Conservation (phyloP, 129 eudicot genomes). For the Solidago caesia region DNA sequence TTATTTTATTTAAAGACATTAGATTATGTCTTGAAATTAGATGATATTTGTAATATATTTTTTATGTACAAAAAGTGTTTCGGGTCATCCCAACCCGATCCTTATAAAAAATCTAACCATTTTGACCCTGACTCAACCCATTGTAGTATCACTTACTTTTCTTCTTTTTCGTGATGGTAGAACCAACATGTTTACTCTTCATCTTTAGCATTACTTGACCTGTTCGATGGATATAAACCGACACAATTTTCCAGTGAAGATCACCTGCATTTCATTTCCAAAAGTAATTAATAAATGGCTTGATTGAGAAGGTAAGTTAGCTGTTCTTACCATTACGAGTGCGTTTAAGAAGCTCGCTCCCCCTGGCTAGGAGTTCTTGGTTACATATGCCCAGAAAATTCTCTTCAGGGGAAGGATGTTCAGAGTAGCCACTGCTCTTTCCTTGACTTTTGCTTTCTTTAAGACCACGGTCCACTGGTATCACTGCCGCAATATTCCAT, state of each 20-base stretch:
- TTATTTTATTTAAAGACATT: too few species aligned
- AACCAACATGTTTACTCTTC: conserved; percentile 91
- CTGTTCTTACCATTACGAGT: conserved; percentile 72
- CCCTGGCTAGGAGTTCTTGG: conserved; percentile 86
- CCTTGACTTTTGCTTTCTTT: conserved; percentile 47
- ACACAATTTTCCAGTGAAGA: conserved; percentile 93
- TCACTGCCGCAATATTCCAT: conserved; percentile 88
- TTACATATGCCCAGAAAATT: conserved; percentile 79
- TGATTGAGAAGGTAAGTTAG: not conserved
- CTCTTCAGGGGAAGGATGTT: conserved; percentile 60
- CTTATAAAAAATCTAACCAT: not conserved
- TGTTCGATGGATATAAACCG: conserved; percentile 77
- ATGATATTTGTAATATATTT: too few species aligned
- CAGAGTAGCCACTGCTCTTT: conserved; percentile 34
- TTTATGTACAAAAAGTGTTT: not conserved
- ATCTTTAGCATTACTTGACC: conserved; percentile 96
- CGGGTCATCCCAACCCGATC: not conserved
- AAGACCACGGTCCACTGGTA: conserved; percentile 74
- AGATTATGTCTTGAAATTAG: too few species aligned
- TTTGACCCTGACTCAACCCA: too few species aligned
- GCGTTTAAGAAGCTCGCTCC: conserved; percentile 89
- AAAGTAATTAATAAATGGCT: not conserved
- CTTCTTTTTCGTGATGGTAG: conserved; percentile 90
- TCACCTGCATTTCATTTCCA: conserved; percentile 52
- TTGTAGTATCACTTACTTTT: conserved; percentile 48